Base-by-base conservation (phyloP, 1,284 basidiomycete genomes). In the Athelia sp. region DNA sequence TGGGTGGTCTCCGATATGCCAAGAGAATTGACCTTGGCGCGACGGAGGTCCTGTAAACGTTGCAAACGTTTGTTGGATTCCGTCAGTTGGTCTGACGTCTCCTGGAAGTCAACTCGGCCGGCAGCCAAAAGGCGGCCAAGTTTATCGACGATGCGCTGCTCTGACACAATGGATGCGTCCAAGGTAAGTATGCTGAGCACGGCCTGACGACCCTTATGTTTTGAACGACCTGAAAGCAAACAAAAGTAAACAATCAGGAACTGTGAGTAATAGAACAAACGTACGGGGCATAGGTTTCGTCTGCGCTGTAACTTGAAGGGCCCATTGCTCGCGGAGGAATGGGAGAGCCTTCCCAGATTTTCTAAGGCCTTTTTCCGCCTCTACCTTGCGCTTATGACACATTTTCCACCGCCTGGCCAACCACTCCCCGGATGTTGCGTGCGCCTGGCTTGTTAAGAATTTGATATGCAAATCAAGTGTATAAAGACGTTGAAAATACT, bases 391-490 rank as follows among this genome's bases (percentile, higher is more conserved):
- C 2, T 24, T 23, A 19, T 44, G 18, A 35, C 51, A 50, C 24
- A 52, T 49, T 4, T 22, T 29, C 36, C 46, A 51, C 13, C 45
- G 47, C 3, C 53, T 43, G 10, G 15, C 19, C 14, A 59, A 44
- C 58, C 55, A 62, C 3, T 13, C 26, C 26, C 60, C 2, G 59
- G 26, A 13, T 34, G 17, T 19, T 17, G 10, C 9, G 59, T 47
- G 2, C 23, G 45, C 31, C 52, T 45, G 4, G 17, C 8, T 34
- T 53, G n/a, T 36, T 9, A 51, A 45, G 22, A 60, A 53, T 18
- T 57, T 43, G 15, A 67, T 52, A 43, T 66, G 60, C 9, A 46
- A 49, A 45, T 65, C 54, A 8, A 66, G 43, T 2, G 54, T 53
- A 43, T 59, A 62, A 2, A 62, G 40, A 2, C 51, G 52, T 6